These are phyloP conservation scores for Hibiscus trionum DNA, from an alignment of 345 rosid genomes.

Conservation along the genomic window DNA sequence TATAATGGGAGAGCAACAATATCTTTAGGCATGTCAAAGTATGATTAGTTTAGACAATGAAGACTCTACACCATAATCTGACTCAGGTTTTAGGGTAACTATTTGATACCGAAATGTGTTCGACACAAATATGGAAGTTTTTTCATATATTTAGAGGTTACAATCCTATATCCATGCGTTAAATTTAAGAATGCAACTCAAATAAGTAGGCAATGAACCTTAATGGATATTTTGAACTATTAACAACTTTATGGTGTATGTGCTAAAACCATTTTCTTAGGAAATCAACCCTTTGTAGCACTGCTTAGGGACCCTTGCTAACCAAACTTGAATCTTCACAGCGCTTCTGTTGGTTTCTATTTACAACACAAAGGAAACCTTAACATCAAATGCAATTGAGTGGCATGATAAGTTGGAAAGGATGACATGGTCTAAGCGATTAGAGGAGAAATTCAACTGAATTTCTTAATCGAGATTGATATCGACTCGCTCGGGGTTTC, in stretches of 20 bases:
- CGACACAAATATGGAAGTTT: no score
- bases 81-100: no score
- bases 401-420: not conserved
- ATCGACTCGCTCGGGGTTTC: conserved; percentile 54
- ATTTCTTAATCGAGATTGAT: conserved; percentile 57
- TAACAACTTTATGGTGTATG: conserved; percentile 21
- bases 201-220: conserved; percentile 24
- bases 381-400: conserved; percentile 28
- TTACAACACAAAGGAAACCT: conserved; percentile 34
- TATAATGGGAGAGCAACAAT: no score
- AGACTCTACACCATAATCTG: no score
- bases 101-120: no score
- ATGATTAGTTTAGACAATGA: no score
- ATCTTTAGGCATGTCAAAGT: no score
- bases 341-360: conserved; percentile 32
- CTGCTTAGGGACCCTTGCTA: conserved; percentile 21
- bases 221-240: conserved; percentile 17
- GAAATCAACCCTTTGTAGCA: conserved; percentile 4
- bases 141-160: no score
- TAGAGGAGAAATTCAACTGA: not conserved
- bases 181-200: not conserved
- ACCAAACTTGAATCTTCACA: conserved; percentile 39
- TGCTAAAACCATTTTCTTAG: conserved; percentile 10
- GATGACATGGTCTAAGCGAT: conserved; percentile 7
- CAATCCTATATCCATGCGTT: no score